Conservation (phyloP, 305 asterid species). For the Fraxinus dipetala region DNA sequence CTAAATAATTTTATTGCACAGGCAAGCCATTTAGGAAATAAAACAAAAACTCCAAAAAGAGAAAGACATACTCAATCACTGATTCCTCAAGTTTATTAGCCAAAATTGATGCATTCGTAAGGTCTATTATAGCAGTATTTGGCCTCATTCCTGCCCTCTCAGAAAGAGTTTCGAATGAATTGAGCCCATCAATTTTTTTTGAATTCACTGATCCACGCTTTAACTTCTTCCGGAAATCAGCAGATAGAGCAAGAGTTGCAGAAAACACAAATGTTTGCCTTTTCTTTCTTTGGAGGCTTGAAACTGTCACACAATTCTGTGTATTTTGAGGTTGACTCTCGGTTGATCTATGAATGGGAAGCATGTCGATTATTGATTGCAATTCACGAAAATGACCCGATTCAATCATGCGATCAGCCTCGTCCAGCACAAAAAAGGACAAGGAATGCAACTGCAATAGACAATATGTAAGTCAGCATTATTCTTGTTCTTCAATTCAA, state of each 20-base stretch:
- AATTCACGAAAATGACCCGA: constrained; percentile 91
- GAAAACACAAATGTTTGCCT: constrained; percentile 96
- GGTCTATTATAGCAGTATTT: constrained; percentile 80
- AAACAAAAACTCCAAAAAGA: constrained; percentile 10
- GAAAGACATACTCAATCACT: constrained; percentile 69
- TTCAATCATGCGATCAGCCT: constrained; percentile 99
- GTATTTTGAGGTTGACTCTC: constrained; percentile 51
- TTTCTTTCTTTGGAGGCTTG: constrained; percentile 74
- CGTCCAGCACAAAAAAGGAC: constrained; percentile 96
- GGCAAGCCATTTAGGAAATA: neutral
- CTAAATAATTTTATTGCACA: neutral
- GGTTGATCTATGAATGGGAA: constrained; percentile 61
- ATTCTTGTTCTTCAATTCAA: constrained; percentile 9
- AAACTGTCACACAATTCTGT: constrained; percentile 57
- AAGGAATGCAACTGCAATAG: constrained; percentile 79
- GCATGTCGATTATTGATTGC: constrained; percentile 94
- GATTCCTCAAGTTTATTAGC: constrained; percentile 83
- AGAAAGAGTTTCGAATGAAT: constrained; percentile 78
- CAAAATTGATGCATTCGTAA: constrained; percentile 82
- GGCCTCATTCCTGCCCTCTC: constrained; percentile 94
- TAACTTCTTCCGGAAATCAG: constrained; percentile 85
- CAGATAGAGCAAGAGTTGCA: constrained; percentile 89
- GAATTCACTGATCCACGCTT: constrained; percentile 67
- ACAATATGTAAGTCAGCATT: constrained; percentile 12
- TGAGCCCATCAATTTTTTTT: constrained; percentile 54